phyloP scores from a whole-genome alignment of 495 filamentous ascomycete species.

The Pyrenula aspistea region DNA sequence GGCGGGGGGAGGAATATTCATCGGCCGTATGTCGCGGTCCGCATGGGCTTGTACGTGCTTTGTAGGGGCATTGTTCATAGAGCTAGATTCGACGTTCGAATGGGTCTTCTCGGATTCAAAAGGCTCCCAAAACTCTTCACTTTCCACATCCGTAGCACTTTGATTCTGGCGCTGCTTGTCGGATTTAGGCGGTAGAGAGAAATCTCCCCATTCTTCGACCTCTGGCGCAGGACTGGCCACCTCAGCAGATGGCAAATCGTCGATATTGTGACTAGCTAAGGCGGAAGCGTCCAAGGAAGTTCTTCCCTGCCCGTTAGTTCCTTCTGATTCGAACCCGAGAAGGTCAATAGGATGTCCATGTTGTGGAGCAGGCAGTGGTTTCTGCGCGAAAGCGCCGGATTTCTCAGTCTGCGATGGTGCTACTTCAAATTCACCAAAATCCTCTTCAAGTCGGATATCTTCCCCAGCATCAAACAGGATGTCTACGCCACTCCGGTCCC shows the following conservation, averaged over 20 bases:
- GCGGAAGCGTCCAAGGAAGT: background rate
- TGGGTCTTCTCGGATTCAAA: background rate
- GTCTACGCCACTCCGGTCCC: slow-evolving; percentile 7
- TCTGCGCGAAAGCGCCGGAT: background rate
- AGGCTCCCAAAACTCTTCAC: background rate
- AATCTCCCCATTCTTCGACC: background rate
- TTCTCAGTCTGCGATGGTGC: slow-evolving; percentile 16
- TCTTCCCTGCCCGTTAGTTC: background rate
- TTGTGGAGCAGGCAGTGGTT: background rate
- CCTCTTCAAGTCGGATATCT: slow-evolving; percentile 41
- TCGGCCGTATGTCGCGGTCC: slow-evolving; percentile 40
- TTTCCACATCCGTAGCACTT: background rate
- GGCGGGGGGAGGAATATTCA: slow-evolving; percentile 81
- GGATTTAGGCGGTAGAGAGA: background rate
- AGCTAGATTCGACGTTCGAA: background rate
- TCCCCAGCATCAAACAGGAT: slow-evolving; percentile 37
- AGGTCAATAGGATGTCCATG: background rate
- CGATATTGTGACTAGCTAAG: background rate
- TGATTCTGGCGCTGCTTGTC: background rate
- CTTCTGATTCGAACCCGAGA: background rate
- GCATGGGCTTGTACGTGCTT: background rate
- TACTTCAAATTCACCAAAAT: slow-evolving; percentile 66
- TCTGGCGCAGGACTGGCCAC: background rate
- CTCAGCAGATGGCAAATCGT: background rate
- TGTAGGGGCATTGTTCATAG: background rate